A percentile compares a stretch with the other conserved stretches of the same genome.
These are phyloP conservation scores for Piloderma croceum DNA, from an alignment of 768 basidiomycete genomes.

Conservation along the genomic window DNA sequence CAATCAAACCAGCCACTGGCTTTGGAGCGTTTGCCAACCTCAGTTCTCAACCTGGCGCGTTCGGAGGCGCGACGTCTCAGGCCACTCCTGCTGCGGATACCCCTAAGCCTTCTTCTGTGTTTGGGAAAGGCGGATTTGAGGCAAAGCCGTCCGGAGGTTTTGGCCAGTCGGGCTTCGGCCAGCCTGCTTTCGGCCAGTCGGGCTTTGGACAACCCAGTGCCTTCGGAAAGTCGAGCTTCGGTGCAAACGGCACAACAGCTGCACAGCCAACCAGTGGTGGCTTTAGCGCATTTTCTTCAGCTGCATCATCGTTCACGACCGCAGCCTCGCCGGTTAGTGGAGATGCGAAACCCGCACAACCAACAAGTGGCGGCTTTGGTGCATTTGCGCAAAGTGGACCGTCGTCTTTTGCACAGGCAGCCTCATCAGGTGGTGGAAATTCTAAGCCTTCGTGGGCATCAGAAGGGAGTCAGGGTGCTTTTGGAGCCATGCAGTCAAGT, in stretches of 20 bases:
- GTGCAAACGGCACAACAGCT: slow-evolving; percentile 3
- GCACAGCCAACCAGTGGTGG: slow-evolving; percentile 6
- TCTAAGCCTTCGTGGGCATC: no score
- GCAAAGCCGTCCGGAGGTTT: slow-evolving; percentile 24
- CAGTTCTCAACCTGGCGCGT: slow-evolving; percentile 3
- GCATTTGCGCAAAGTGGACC: slow-evolving; percentile 25
- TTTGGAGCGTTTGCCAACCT: slow-evolving; percentile 27
- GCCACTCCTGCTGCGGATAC: slow-evolving; percentile 5
- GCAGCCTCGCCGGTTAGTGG: slow-evolving; percentile 12
- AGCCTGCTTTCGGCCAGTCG: slow-evolving; percentile 35
- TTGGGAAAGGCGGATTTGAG: slow-evolving; percentile 20
- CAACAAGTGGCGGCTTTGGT: slow-evolving; percentile 30
- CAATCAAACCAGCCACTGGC: slow-evolving; percentile 30
- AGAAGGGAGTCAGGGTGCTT: no score
- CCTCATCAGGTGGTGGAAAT: no score
- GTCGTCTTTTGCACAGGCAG: slow-evolving; percentile 20
- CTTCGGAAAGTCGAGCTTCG: slow-evolving; percentile 3
- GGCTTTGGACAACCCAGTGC: slow-evolving; percentile 16
- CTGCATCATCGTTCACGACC: slow-evolving; percentile 17
- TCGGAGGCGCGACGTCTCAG: slow-evolving; percentile 5
- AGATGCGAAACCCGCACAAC: slow-evolving; percentile 9
- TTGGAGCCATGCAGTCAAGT: no score
- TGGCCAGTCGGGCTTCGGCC: slow-evolving; percentile 29
- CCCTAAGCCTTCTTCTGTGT: slow-evolving; percentile 12
- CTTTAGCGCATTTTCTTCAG: slow-evolving; percentile 20